Conservation (phyloP, 768 basidiomycete species). For the Serendipita sp. region DNA sequence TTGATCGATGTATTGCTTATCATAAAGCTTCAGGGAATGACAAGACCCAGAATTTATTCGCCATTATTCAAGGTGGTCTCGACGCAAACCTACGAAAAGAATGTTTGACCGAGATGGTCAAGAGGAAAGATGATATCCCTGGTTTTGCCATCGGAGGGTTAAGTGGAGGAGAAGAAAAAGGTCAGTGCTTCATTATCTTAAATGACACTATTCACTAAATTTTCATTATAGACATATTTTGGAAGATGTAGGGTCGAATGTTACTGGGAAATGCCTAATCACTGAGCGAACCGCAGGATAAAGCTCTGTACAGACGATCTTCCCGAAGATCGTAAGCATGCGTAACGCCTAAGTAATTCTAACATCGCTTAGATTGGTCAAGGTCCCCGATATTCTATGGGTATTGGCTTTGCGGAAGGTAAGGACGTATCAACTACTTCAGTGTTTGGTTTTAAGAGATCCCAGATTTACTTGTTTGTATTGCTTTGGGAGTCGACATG, state of each 20-base stretch:
- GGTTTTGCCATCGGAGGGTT: slow-evolving; percentile 81
- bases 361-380: slow-evolving; percentile 6
- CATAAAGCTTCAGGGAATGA: slow-evolving; percentile 54
- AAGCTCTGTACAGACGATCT: slow-evolving; percentile 66
- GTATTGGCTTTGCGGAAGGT: slow-evolving; percentile 87
- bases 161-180: slow-evolving; percentile 86
- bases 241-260: slow-evolving; percentile 50
- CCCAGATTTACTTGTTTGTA: slow-evolving; percentile 72
- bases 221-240: slow-evolving; percentile 48
- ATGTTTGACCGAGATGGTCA: slow-evolving; percentile 70
- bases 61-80: slow-evolving; percentile 82
- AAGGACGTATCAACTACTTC: not conserved
- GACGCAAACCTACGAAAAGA: slow-evolving; percentile 51
- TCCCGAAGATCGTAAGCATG: slow-evolving; percentile 53
- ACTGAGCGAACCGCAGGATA: slow-evolving; percentile 28
- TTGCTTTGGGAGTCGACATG: slow-evolving; percentile 89
- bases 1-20: slow-evolving; percentile 69
- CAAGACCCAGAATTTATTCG: slow-evolving; percentile 67
- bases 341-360: not conserved
- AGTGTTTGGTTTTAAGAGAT: not conserved
- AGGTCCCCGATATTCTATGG: slow-evolving; percentile 90
- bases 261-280: not conserved
- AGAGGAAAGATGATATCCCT: slow-evolving; percentile 57
- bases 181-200: slow-evolving; percentile 21
- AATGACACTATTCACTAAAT: not conserved